Evolutionary conservation across 257 asterid species (phyloP), one percentile per base, ranked within the genome.

Genomic region (Lantana camara): DNA sequence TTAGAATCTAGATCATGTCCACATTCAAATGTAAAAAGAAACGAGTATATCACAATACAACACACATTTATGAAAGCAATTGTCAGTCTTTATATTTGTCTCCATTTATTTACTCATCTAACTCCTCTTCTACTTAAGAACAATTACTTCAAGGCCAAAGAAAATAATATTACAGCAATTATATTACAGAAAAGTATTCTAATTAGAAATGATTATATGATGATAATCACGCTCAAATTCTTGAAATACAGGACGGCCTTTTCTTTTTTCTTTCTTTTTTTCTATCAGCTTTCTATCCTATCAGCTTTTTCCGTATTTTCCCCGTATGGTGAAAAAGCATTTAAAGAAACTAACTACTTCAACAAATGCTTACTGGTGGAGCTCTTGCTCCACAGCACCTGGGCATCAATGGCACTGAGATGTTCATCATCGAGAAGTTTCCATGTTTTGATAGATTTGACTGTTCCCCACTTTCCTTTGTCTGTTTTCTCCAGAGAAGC

Each of bases 391-490:
- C 96, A 93, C 23, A 93, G 90, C 70, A 93, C 95, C 79, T 82
- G 88, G 10, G 62, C 58, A 74, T 93, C 97, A 57, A 87, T 83
- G 35, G 78, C 72, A 21, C 90, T 75, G 65, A 90, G 91, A 57
- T 69, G 78, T 44, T 81, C 75, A 69, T 87, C 90, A 38, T 93
- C 96, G 21, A 93, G 85, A 21, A 88, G 83, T 70, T 93, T 93
- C 97, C 97, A 90, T 14, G 99, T 93, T 60, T 73, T 84, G 76
- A 93, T 82, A 24, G 96, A 78, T 68, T 87, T 85, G 22, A 87
- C 91, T 3, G 71, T 73, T 40, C 96, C 97, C 97, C 96, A 93
- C 27, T 70, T 66, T n/a, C 89, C 95, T 37, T 78, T 81, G 57
- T 72, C 85, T n/a, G 79, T 74, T 79, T 78, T 83, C 81, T 85